phyloP scores from a whole-genome alignment of 2,329 filamentous ascomycete genomes.

The Podosphaera xanthii region DNA sequence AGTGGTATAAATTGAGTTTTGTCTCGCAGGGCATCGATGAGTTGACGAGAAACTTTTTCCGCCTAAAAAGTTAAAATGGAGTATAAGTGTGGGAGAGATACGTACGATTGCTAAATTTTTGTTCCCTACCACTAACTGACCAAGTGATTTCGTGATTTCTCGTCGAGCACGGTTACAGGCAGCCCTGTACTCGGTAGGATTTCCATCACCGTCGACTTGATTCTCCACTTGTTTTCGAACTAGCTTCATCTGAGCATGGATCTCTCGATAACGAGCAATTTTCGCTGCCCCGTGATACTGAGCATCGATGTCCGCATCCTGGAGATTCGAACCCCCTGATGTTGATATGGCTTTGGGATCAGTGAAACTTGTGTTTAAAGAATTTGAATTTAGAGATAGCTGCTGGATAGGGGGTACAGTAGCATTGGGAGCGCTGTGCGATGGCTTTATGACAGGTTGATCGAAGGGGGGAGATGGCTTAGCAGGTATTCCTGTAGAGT shows the following conservation, averaged over 20 bases:
- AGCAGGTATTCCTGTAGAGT: background rate
- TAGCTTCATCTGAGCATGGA: slow-evolving; percentile 46
- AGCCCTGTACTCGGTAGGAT: slow-evolving; percentile 26
- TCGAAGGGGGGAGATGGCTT: background rate
- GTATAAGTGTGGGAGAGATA: background rate
- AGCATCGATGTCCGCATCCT: background rate
- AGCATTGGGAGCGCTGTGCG: background rate
- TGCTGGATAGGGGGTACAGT: no score
- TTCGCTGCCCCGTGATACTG: slow-evolving; percentile 12
- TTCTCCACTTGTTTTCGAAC: slow-evolving; percentile 26
- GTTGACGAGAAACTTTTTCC: background rate
- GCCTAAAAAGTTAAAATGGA: slow-evolving; percentile 1
- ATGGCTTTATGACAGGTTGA: background rate
- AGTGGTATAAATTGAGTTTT: background rate
- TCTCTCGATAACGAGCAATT: slow-evolving; percentile 22
- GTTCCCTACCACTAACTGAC: slow-evolving; percentile 35
- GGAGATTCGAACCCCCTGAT: background rate
- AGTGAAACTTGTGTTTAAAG: background rate
- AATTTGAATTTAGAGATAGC: background rate
- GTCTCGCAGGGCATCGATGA: background rate
- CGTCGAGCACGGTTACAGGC: slow-evolving; percentile 45
- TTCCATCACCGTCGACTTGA: background rate
- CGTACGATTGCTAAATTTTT: background rate
- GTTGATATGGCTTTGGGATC: background rate
- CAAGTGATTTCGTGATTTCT: slow-evolving; percentile 46